Evolutionary conservation across 176 grass and related monocot species (phyloP), one percentile per base, ranked within the genome.

Genomic region (Alopecurus myosuroides): DNA sequence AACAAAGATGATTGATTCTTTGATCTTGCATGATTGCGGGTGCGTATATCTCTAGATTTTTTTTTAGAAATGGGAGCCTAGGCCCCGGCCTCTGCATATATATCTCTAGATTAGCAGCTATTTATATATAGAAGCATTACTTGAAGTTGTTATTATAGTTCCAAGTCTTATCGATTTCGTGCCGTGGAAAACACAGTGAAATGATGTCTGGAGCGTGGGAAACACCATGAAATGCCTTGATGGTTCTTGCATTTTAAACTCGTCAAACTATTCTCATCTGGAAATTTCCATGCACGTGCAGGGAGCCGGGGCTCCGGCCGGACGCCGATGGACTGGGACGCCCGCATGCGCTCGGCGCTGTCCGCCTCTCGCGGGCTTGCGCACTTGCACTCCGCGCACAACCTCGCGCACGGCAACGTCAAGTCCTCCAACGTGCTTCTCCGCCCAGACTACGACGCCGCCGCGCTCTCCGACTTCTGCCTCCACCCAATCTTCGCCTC

Each of bases 351-450:
- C 7, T 85, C 92, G 0, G 93, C 93, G 25, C 74, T 98, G 78
- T 90, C 86, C 6, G 89, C 97, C 48, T 88, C 93, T 9, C 97
- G 89, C 76, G 97, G 91, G 35, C 83, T 98, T 20, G 91, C 88
- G 23, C 86, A 98, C 84, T 35, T 98, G 57, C 97, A 98, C 87
- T 86, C 89, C 1, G 83, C 29, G 46, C 89, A 91, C 30, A 91
- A 35, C 67, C 85, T 96, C 5, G 91, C 88, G 63, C 97, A 98
- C 67, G 97, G 97, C 81, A 94, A 98, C 34, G 49, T 98, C 55
- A 98, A 92, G 84, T 92, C 97, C 56, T 94, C 97, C 64, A 98
- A 98, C 88, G 91, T 98, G 13, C 88, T 98, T 41, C 91, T 98
- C 76, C 97, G 93, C 14, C 88, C 89, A 7, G 91, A 98, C 70